phyloP scores from a whole-genome alignment of 768 basidiomycete species.

The Suillus subaureus region DNA sequence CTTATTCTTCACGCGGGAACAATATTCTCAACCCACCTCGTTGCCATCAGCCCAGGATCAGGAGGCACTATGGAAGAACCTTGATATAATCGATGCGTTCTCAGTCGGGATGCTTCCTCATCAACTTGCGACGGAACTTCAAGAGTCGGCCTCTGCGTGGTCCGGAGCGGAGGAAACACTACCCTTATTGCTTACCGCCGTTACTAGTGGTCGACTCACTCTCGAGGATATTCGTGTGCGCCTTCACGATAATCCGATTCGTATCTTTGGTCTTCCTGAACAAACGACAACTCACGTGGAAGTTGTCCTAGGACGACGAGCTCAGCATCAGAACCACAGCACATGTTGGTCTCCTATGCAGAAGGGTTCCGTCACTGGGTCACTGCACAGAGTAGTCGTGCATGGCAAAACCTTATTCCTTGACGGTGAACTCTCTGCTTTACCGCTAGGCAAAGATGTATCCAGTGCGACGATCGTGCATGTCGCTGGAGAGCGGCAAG shows the following conservation, averaged over 20 bases:
- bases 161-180: constrained; percentile 88
- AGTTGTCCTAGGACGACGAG: constrained; percentile 82
- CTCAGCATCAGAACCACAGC: constrained; percentile 51
- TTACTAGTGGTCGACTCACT: constrained; percentile 75
- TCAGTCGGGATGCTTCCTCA: constrained; percentile 88
- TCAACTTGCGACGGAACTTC: constrained; percentile 64
- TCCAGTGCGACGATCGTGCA: constrained; percentile 61
- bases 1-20: constrained; percentile 81
- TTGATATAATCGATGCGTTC: constrained; percentile 87
- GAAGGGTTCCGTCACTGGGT: constrained; percentile 61
- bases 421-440: constrained; percentile 72
- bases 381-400: constrained; percentile 88
- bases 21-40: constrained; percentile 64
- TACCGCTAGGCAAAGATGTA: constrained; percentile 69
- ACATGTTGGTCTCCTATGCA: constrained; percentile 85
- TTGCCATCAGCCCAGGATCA: constrained; percentile 81
- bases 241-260: constrained; percentile 88
- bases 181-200: constrained; percentile 85
- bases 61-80: constrained; percentile 79
- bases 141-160: constrained; percentile 60
- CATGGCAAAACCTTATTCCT: constrained; percentile 89
- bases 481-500: constrained; percentile 32
- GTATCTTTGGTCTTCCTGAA: constrained; percentile 90
- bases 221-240: constrained; percentile 82
- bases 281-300: constrained; percentile 88